Percentiles rank a stretch among this genome's conserved stretches.
Conservation (phyloP, 345 rosid species). For the Populus tremula region DNA sequence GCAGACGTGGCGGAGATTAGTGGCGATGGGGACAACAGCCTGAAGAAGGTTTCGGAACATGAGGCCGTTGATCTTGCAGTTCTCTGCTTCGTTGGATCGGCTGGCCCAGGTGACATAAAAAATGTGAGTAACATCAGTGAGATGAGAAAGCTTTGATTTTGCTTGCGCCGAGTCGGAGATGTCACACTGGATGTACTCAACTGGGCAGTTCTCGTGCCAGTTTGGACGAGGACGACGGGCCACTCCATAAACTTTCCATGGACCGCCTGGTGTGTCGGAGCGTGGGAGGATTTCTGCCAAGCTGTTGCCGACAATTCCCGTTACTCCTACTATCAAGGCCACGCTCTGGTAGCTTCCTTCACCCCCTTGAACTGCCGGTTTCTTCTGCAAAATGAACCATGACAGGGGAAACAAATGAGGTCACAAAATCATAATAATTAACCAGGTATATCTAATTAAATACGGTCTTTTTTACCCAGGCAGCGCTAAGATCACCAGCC, state of each 20-base stretch:
- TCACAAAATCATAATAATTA: background rate
- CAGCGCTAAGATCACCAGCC: too few relatives aligned
- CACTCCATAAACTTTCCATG: conserved; percentile 21
- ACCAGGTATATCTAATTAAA: background rate
- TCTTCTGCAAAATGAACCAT: background rate
- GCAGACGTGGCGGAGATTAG: conserved; percentile 11
- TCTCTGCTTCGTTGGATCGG: conserved; percentile 1
- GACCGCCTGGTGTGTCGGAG: conserved; percentile 17
- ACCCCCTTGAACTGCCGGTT: background rate
- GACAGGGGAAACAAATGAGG: background rate
- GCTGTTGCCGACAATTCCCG: conserved; percentile 13
- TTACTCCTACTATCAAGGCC: background rate
- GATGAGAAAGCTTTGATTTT: conserved; percentile 11
- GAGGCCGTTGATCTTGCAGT: conserved; percentile 2
- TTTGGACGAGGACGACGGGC: conserved; percentile 13
- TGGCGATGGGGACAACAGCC: conserved; percentile 43
- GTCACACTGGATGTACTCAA: conserved; percentile 21
- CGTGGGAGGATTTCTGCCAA: conserved; percentile 19
- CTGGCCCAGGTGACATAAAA: conserved; percentile 16
- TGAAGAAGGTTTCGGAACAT: conserved; percentile 14
- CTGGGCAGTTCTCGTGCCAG: conserved; percentile 14
- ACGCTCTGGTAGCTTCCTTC: conserved; percentile 4
- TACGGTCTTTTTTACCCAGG: too few relatives aligned
- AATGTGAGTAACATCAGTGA: conserved; percentile 15
- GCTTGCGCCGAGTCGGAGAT: background rate